Conservation (phyloP, 495 filamentous ascomycete genomes). For the Aspergillus asperescens region DNA sequence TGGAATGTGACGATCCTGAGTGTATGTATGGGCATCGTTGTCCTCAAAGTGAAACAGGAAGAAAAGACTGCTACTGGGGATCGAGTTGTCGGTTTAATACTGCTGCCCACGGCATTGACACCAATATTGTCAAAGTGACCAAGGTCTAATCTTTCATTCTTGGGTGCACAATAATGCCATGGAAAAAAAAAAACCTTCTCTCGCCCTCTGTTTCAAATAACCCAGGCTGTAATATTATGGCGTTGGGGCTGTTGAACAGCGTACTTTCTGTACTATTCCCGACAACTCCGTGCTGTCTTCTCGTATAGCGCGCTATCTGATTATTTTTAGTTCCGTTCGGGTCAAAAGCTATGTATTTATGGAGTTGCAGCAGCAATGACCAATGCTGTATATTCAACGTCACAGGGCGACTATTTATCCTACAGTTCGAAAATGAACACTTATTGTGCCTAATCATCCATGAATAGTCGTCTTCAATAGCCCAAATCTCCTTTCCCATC, state of each 20-base stretch:
- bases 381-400: not conserved
- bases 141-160: conserved; percentile 37
- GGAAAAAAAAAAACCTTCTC: not conserved
- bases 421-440: not conserved
- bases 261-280: not conserved
- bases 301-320: not conserved
- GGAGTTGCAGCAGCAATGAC: not conserved
- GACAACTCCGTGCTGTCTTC: not conserved
- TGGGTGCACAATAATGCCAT: not conserved
- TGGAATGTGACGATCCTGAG: conserved; percentile 65
- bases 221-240: conserved; percentile 5
- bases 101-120: conserved; percentile 48
- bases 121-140: conserved; percentile 47
- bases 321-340: not conserved
- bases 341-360: not conserved
- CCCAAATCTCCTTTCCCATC: conserved; percentile 48
- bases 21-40: conserved; percentile 82
- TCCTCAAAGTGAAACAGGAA: conserved; percentile 43
- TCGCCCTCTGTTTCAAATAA: not conserved
- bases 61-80: conserved; percentile 49
- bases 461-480: conserved; percentile 46
- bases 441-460: conserved; percentile 10
- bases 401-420: not conserved
- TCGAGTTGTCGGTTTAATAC: conserved; percentile 47
- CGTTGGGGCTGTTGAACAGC: not conserved